phyloP scores from a whole-genome alignment of 169 alveolate species.

The Neospora caninum region DNA sequence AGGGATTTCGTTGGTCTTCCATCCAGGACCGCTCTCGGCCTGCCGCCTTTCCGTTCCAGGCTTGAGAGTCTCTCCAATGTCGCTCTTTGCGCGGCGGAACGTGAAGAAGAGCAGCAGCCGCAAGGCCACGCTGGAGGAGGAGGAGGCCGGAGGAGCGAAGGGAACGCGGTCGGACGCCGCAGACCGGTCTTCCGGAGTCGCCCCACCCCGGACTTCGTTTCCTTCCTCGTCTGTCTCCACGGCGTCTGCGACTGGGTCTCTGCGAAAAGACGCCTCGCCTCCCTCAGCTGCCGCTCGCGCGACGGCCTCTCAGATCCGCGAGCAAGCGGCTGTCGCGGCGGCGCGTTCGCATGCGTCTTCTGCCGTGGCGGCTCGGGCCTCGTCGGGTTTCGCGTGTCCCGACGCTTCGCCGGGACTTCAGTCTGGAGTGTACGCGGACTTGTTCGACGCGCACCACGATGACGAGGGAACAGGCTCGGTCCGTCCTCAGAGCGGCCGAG shows the following conservation, averaged over 20 bases:
- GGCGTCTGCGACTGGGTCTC: not conserved
- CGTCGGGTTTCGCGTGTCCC: not conserved
- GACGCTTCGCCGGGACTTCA: not conserved
- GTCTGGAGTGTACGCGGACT: not conserved
- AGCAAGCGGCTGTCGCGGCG: not conserved
- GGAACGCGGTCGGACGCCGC: too few relatives aligned
- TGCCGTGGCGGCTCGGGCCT: not conserved
- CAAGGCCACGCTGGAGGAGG: conserved; percentile 21
- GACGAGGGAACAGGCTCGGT: not conserved
- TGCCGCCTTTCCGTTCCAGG: too few relatives aligned
- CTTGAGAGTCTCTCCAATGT: not conserved
- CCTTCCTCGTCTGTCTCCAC: not conserved
- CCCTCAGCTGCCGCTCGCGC: not conserved
- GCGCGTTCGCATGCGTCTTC: not conserved
- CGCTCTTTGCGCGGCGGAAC: conserved; percentile 2
- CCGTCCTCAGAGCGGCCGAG: not conserved
- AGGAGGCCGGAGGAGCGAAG: not conserved
- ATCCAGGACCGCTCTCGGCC: too few relatives aligned
- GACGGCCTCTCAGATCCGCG: not conserved
- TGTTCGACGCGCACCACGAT: not conserved
- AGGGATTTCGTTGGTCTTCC: too few relatives aligned
- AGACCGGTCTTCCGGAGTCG: too few relatives aligned
- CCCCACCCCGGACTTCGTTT: not conserved
- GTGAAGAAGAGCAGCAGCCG: not conserved
- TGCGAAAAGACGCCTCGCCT: not conserved